Conservation (phyloP, 768 basidiomycete genomes). For the Boletus vermiculosoides region DNA sequence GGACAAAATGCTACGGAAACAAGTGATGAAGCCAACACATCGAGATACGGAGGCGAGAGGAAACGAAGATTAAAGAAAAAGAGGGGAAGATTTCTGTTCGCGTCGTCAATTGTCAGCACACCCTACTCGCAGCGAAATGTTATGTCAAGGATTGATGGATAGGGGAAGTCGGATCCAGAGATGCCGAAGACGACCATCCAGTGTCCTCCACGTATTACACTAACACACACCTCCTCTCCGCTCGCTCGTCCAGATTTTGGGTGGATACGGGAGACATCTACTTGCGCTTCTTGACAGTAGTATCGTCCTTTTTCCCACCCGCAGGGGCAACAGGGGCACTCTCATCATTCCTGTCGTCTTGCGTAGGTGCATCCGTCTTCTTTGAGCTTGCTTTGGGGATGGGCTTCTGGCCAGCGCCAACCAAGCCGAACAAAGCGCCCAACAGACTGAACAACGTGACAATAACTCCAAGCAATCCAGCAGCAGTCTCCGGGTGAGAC, state of each 20-base stretch:
- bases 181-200: conserved; percentile 6
- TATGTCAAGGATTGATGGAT: conserved; percentile 10
- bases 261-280: conserved; percentile 30
- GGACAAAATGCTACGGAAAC: conserved; percentile 21
- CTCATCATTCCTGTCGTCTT: conserved; percentile 67
- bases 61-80: conserved; percentile 8
- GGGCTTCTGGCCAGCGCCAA: conserved; percentile 72
- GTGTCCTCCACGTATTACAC: conserved; percentile 10
- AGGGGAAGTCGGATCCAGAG: neutral
- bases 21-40: conserved; percentile 12
- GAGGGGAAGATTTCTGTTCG: neutral
- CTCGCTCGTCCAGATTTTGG: conserved; percentile 9
- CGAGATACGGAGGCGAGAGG: neutral
- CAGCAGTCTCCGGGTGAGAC: conserved; percentile 85
- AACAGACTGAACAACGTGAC: conserved; percentile 86
- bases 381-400: conserved; percentile 66
- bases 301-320: conserved; percentile 72
- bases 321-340: conserved; percentile 68
- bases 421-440: conserved; percentile 72
- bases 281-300: conserved; percentile 72
- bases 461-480: conserved; percentile 66
- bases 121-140: conserved; percentile 12
- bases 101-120: conserved; percentile 5
- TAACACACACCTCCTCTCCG: neutral
- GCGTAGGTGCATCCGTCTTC: conserved; percentile 68